Percentiles rank a stretch among this genome's conserved stretches.
Evolutionary conservation across 176 grass and related monocot species (phyloP).

Genomic region (Avena insularis): DNA sequence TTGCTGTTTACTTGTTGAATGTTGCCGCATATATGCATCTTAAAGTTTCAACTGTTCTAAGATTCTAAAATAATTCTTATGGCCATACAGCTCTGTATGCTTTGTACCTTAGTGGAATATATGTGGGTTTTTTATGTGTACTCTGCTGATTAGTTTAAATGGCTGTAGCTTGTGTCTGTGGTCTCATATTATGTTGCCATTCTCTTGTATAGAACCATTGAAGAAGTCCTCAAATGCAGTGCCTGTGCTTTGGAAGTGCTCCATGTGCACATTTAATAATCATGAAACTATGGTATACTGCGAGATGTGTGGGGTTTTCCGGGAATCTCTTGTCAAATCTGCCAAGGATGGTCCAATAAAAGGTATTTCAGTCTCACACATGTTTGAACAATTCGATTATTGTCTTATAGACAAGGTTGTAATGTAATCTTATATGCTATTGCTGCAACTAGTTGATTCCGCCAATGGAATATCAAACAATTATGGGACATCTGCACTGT

Average conservation of each 20-base stretch:
- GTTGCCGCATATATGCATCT: neutral
- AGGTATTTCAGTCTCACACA: conserved; percentile 46
- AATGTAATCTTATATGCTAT: conserved; percentile 43
- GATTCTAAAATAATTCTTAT: conserved; percentile 17
- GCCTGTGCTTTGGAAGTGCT: conserved; percentile 73
- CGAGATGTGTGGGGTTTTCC: conserved; percentile 91
- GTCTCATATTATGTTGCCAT: conserved; percentile 28
- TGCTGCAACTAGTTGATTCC: conserved; percentile 43
- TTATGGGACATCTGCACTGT: conserved; percentile 38
- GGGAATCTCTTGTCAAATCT: conserved; percentile 79
- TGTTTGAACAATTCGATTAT: conserved; percentile 34
- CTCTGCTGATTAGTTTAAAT: conserved; percentile 20
- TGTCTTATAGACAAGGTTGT: neutral
- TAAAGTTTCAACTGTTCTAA: conserved; percentile 23
- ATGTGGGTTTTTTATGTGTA: conserved; percentile 23
- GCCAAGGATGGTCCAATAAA: conserved; percentile 59
- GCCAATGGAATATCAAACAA: conserved; percentile 47
- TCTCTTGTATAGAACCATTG: conserved; percentile 48
- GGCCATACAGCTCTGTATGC: neutral
- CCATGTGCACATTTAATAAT: conserved; percentile 82
- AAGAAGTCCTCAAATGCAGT: conserved; percentile 49
- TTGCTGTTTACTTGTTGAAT: conserved; percentile 15
- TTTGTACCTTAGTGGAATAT: conserved; percentile 8
- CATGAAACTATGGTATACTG: conserved; percentile 72
- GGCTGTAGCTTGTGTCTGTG: conserved; percentile 33